Evolutionary conservation across 2,329 filamentous ascomycete species (phyloP), one percentile per base, ranked within the genome.

Genomic region (Hirsutella minnesotensis): DNA sequence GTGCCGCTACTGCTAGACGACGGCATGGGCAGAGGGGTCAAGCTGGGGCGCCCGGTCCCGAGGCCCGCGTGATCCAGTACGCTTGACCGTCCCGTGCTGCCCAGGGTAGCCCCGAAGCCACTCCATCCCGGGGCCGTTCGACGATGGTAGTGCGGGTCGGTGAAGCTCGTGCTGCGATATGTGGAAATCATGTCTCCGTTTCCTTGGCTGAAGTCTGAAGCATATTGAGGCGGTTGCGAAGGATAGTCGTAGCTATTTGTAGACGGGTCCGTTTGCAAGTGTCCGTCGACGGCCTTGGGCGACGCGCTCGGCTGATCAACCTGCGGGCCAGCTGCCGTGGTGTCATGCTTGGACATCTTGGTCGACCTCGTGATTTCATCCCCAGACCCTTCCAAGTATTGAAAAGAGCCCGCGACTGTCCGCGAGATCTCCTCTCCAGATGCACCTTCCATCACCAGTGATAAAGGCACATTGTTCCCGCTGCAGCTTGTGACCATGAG

Each of bases 181-280:
- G 70, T 65, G 31, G 68, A 68, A 38, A 78, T 64, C 73, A 79
- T 77, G 47, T 62, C 74, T 65, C 59, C 66, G 53, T 58, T 65
- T 49, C 56, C 57, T 50, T 67, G 66, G 40, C 54, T 49, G 49
- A 69, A 72, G 16, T 57, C 49, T 30, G 54, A 60, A 34, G 53
- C 52, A 48, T 68, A 68, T 37, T 66, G 64, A 8, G 54, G 49
- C 40, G 64, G 61, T 46, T 64, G 68, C 46, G 70, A 43, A 21
- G 72, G 48, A 59, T 69, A 49, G 65, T 70, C 63, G 51, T 67
- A 72, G 44, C 47, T 67, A 66, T 64, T 65, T 64, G 60, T 65
- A 63, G 54, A 47, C 42, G 53, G 47, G 44, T 67, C 62, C 39
- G 67, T 58, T 42, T 61, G 57, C 43, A 64, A 44, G 34, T 56